These are phyloP conservation scores for Castanea crenata DNA, from an alignment of 306 rosid species.

Conservation along the genomic window DNA sequence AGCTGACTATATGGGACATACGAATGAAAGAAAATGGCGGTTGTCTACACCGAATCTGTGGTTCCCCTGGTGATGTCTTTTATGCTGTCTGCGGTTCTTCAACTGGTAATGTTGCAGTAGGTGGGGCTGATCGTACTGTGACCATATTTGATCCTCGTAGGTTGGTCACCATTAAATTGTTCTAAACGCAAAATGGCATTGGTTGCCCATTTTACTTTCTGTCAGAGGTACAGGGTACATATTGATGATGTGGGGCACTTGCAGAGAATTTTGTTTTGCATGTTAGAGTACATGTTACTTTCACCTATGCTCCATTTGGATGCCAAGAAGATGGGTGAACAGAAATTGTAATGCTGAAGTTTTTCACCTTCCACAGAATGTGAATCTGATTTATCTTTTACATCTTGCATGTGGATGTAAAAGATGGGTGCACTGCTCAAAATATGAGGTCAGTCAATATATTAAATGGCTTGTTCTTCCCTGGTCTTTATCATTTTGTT, in stretches of 20 bases:
- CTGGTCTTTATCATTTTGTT: constrained; percentile 14
- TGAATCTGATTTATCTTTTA: constrained; percentile 21
- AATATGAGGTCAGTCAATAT: constrained; percentile 66
- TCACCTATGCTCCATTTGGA: not conserved
- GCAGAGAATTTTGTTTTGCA: not conserved
- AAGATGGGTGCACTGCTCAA: constrained; percentile 92
- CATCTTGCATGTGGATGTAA: constrained; percentile 55
- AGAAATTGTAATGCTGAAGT: not conserved
- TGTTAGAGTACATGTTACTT: not conserved
- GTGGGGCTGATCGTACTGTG: constrained; percentile 86
- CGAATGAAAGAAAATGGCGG: constrained; percentile 92
- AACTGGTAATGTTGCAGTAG: constrained; percentile 72
- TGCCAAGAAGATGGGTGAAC: not conserved
- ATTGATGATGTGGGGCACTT: not conserved
- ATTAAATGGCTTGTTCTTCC: constrained; percentile 10
- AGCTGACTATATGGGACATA: constrained; percentile 85
- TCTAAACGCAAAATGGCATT: constrained; percentile 12
- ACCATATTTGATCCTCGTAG: constrained; percentile 94
- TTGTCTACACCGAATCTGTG: constrained; percentile 72
- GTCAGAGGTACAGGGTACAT: not conserved
- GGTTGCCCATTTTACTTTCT: constrained; percentile 15
- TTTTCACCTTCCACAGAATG: constrained; percentile 9
- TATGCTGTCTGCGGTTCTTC: constrained; percentile 79
- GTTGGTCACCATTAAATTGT: constrained; percentile 37
- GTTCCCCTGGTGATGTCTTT: constrained; percentile 65